Evolutionary conservation across 495 filamentous ascomycete genomes (phyloP).

Genomic region (Cercophora sp.): DNA sequence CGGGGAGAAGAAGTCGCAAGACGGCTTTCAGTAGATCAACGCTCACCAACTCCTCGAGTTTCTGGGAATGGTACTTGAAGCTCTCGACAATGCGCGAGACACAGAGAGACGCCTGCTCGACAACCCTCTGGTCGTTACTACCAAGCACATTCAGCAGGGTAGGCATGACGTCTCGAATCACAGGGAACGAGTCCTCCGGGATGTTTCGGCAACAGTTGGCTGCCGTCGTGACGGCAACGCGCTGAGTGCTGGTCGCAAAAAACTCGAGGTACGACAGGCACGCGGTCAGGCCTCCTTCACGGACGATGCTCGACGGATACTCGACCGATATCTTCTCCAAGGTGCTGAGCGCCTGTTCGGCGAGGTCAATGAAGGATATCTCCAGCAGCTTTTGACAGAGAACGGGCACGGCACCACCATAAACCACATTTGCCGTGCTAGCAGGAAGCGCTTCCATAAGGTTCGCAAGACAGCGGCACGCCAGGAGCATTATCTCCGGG

Average conservation of each 20-base stretch:
- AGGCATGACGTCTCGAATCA: slow-evolving; percentile 91
- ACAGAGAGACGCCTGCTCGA: slow-evolving; percentile 94
- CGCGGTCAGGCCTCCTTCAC: slow-evolving; percentile 89
- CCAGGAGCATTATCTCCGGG: slow-evolving; percentile 95
- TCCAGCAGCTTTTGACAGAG: slow-evolving; percentile 91
- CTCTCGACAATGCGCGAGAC: slow-evolving; percentile 97
- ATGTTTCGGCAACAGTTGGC: slow-evolving; percentile 98
- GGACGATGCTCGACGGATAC: slow-evolving; percentile 92
- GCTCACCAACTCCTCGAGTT: slow-evolving; percentile 87
- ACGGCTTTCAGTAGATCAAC: slow-evolving; percentile 81
- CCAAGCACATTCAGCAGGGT: slow-evolving; percentile 83
- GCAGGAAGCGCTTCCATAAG: slow-evolving; percentile 95
- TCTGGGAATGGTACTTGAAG: slow-evolving; percentile 80
- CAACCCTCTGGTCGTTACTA: slow-evolving; percentile 92
- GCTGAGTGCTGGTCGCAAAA: slow-evolving; percentile 94
- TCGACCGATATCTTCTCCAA: slow-evolving; percentile 96
- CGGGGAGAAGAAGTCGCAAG: slow-evolving; percentile 85
- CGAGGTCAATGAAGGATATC: slow-evolving; percentile 93
- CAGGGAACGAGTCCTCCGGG: slow-evolving; percentile 84
- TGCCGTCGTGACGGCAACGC: slow-evolving; percentile 93
- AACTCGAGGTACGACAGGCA: slow-evolving; percentile 95
- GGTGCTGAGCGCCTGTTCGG: slow-evolving; percentile 94
- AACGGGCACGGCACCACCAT: slow-evolving; percentile 90
- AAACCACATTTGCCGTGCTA: slow-evolving; percentile 91
- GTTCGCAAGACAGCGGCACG: slow-evolving; percentile 94